Base-by-base conservation (phyloP, 2,329 filamentous ascomycete genomes). In the Talaromyces sp. region DNA sequence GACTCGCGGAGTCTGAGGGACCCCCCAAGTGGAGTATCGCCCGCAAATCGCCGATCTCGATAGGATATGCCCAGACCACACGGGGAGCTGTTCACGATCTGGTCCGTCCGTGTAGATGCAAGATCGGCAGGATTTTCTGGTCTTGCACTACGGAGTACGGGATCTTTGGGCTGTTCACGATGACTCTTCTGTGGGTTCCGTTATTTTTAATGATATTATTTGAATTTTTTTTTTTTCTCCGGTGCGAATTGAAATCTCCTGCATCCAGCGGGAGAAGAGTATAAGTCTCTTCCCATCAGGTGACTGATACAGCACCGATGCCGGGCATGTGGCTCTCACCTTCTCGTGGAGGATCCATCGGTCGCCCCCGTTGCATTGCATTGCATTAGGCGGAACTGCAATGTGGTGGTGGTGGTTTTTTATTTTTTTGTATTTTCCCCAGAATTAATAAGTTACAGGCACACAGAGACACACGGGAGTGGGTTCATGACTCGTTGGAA, bases 331-430 rank as follows among this genome's bases (percentile, higher is more conserved):
- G 39, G 46, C 41, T 32, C 49, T 49, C 20, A 19, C 13, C 1
- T 47, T 57, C 60, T 61, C 57, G 54, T 60, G 58, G 51, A 46
- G 49, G 50, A 58, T 57, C 60, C 54, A 52, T 47, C 60, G 36
- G 52, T 16, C 51, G 47, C 48, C 55, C 58, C 51, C 49, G 58
- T 57, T 58, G 62, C 62, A 64, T 64, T 62, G 62, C 62, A 62
- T 64, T 63, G 62, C 62, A 64, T 61, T 49, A 51, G 55, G 48
- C 56, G 42, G 54, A 46, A 40, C 40, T 55, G 49, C 40, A 54
- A 59, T 55, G 24, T n/a, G n/a, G n/a, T n/a, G n/a, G n/a, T n/a
- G n/a, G n/a, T n/a, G n/a, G n/a, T n/a, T n/a, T n/a, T n/a, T n/a
- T n/a, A n/a, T n/a, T n/a, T n/a, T n/a, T 36, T n/a, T 36, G n/a